A percentile compares a stretch with the other conserved stretches of the same genome.
Evolutionary conservation across 345 rosid genomes (phyloP).

Genomic region (Populus davidiana): DNA sequence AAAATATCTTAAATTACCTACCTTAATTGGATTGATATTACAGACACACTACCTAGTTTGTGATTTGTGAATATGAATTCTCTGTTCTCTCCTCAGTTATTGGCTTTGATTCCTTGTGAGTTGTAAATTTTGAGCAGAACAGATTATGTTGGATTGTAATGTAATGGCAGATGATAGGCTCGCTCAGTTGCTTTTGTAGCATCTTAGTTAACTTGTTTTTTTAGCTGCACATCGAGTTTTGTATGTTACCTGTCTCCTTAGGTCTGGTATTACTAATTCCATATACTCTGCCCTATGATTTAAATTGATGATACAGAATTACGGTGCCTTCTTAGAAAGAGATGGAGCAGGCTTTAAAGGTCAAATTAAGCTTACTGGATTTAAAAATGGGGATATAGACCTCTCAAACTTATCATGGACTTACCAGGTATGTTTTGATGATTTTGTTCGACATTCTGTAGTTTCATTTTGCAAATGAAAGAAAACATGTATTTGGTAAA

Average conservation of each 20-base stretch:
- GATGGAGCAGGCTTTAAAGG: slow-evolving; percentile 97
- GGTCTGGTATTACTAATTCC: slow-evolving; percentile 6
- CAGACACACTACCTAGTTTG: too few relatives aligned
- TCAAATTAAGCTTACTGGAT: slow-evolving; percentile 68
- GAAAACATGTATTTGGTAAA: neutral
- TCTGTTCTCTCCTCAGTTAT: neutral
- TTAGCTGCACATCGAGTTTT: neutral
- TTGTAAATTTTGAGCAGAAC: too few relatives aligned
- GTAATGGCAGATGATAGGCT: too few relatives aligned
- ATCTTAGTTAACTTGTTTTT: neutral
- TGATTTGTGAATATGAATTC: neutral
- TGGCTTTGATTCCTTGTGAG: neutral
- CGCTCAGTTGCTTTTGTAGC: too few relatives aligned
- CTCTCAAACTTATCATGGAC: slow-evolving; percentile 72
- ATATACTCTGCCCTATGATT: neutral
- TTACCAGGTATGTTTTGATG: slow-evolving; percentile 58
- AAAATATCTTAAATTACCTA: too few relatives aligned
- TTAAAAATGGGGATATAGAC: slow-evolving; percentile 73
- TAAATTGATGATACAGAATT: slow-evolving; percentile 56
- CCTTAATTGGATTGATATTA: too few relatives aligned
- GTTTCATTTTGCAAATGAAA: neutral
- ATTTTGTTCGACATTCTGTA: neutral
- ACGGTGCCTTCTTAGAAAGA: slow-evolving; percentile 81
- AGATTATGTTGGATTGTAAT: too few relatives aligned
- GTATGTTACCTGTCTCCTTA: neutral